These are phyloP conservation scores for Spizellomyces sp. DNA, from an alignment of 192 early-diverging fungal genomes.

Conservation along the genomic window DNA sequence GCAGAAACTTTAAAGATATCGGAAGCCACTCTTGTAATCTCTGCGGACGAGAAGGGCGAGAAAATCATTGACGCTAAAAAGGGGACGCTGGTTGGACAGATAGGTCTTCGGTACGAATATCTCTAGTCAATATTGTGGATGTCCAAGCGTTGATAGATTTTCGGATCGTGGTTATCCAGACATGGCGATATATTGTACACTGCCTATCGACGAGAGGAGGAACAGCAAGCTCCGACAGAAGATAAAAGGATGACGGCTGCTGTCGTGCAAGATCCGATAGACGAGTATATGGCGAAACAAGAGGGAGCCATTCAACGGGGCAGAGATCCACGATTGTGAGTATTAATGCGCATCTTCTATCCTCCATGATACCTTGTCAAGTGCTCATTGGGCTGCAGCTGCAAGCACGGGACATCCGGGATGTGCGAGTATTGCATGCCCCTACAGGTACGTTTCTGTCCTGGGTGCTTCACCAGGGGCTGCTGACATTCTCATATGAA, in stretches of 20 bases:
- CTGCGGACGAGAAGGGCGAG: constrained; percentile 1
- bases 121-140: not conserved
- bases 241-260: constrained; percentile 2
- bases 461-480: not conserved
- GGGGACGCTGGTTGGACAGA: not conserved
- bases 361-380: not conserved
- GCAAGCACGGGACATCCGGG: constrained; percentile 74
- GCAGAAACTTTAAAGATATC: constrained; percentile 40
- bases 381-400: constrained; percentile 49
- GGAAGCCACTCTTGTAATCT: constrained; percentile 16
- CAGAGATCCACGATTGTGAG: constrained; percentile 80
- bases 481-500: not conserved
- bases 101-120: not conserved
- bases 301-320: constrained; percentile 80
- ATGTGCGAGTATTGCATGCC: constrained; percentile 97
- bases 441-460: constrained; percentile 37
- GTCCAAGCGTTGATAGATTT: not conserved
- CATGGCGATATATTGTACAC: constrained; percentile 49
- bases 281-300: constrained; percentile 78
- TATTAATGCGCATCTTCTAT: constrained; percentile 13
- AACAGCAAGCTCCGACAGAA: not conserved
- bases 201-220: constrained; percentile 24
- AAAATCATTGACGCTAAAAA: constrained; percentile 2
- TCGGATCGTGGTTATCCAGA: constrained; percentile 17
- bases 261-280: constrained; percentile 72